Percentiles rank a stretch among this genome's conserved stretches.
Evolutionary conservation across 495 filamentous ascomycete genomes (phyloP).

Genomic region (Bacidia gigantensis): DNA sequence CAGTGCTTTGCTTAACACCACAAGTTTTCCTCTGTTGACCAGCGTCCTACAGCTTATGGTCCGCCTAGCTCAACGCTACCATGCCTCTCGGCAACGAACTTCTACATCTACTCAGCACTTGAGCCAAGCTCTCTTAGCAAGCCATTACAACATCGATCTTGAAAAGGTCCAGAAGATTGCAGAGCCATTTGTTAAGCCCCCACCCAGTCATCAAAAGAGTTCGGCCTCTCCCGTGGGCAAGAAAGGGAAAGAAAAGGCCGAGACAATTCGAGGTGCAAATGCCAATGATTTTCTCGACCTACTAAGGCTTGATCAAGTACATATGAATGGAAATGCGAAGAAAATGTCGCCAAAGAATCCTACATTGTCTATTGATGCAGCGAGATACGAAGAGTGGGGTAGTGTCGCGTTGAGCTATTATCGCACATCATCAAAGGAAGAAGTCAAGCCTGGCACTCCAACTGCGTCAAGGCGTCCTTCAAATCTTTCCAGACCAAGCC

Average conservation of each 20-base stretch:
- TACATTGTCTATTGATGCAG: conserved; percentile 16
- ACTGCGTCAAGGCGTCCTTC: conserved; percentile 34
- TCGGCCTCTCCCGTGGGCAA: conserved; percentile 30
- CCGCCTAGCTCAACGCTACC: conserved; percentile 80
- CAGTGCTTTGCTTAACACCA: conserved; percentile 75
- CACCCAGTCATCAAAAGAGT: conserved; percentile 24
- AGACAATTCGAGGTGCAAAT: conserved; percentile 35
- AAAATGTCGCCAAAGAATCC: conserved; percentile 19
- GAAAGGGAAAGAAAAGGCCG: conserved; percentile 63
- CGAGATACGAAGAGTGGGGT: conserved; percentile 54
- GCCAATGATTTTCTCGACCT: conserved; percentile 67
- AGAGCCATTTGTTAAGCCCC: conserved; percentile 64
- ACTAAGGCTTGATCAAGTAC: conserved; percentile 36
- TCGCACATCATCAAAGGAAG: conserved; percentile 21
- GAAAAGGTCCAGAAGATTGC: conserved; percentile 75
- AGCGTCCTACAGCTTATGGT: conserved; percentile 61
- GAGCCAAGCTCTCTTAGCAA: conserved; percentile 59
- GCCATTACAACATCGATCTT: conserved; percentile 89
- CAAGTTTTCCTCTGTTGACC: conserved; percentile 61
- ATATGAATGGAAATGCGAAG: conserved; percentile 30
- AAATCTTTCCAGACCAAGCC: conserved; percentile 26
- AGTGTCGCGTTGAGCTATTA: conserved; percentile 55
- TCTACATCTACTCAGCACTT: conserved; percentile 41
- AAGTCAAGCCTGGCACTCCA: conserved; percentile 35
- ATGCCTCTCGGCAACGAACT: conserved; percentile 66